phyloP scores from a whole-genome alignment of 169 alveolate species.

The Babesia sp. region DNA sequence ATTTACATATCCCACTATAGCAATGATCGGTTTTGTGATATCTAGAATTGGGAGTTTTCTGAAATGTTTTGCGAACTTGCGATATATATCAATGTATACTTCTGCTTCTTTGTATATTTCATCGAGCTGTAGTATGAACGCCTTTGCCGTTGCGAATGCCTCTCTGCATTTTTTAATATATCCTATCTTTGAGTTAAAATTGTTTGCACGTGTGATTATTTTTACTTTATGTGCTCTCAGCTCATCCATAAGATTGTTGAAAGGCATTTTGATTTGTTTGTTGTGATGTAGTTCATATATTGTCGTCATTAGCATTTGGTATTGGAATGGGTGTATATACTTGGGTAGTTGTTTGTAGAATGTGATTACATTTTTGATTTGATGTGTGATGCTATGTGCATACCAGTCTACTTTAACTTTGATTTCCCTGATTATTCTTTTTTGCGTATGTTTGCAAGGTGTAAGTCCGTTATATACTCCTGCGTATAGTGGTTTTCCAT shows the following conservation, averaged over 20 bases:
- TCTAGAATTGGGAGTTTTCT: slow-evolving; percentile 46
- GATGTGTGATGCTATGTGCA: slow-evolving; percentile 59
- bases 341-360: slow-evolving; percentile 43
- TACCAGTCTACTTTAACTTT: slow-evolving; percentile 65
- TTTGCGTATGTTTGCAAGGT: slow-evolving; percentile 54
- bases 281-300: slow-evolving; percentile 31
- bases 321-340: slow-evolving; percentile 71
- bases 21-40: slow-evolving; percentile 43
- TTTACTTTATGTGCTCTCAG: slow-evolving; percentile 16
- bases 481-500: slow-evolving; percentile 42
- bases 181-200: slow-evolving; percentile 28
- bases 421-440: slow-evolving; percentile 56
- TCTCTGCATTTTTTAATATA: slow-evolving; percentile 48
- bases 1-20: slow-evolving; percentile 62
- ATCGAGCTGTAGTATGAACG: slow-evolving; percentile 50
- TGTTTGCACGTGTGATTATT: slow-evolving; percentile 29
- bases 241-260: slow-evolving; percentile 36
- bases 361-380: slow-evolving; percentile 47
- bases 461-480: slow-evolving; percentile 66
- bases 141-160: slow-evolving; percentile 60
- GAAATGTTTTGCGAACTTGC: slow-evolving; percentile 23
- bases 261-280: slow-evolving; percentile 15
- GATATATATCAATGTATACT: slow-evolving; percentile 26
- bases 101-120: slow-evolving; percentile 30
- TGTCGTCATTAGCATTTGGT: slow-evolving; percentile 53